Percentiles rank a stretch among this genome's conserved stretches.
phyloP scores from a whole-genome alignment of 345 rosid species.

The Moringa oleifera region DNA sequence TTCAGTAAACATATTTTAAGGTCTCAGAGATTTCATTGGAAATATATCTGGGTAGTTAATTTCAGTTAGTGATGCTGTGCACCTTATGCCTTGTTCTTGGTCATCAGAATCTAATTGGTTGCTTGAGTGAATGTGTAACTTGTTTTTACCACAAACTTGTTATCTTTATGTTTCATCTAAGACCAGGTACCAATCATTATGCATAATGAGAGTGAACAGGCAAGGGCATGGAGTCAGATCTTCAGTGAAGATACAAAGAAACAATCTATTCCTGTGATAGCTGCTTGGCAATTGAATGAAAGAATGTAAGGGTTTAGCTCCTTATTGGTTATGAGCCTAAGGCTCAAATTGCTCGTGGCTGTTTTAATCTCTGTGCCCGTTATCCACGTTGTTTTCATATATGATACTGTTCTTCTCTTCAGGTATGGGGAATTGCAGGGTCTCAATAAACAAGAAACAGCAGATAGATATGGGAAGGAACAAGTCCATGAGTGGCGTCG shows the following conservation, averaged over 20 bases:
- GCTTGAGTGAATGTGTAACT: neutral
- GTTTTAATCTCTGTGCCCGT: neutral
- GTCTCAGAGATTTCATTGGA: neutral
- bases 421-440: slow-evolving; percentile 99
- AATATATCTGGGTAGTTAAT: neutral
- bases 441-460: slow-evolving; percentile 93
- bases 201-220: slow-evolving; percentile 76
- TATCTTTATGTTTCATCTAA: neutral
- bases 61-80: too few relatives aligned
- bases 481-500: slow-evolving; percentile 97
- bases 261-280: slow-evolving; percentile 78
- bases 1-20: neutral
- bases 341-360: too few relatives aligned
- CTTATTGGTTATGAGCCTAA: neutral
- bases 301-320: slow-evolving; percentile 55
- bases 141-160: too few relatives aligned
- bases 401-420: slow-evolving; percentile 7
- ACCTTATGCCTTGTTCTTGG: neutral
- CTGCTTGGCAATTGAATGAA: slow-evolving; percentile 96
- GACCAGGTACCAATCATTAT: slow-evolving; percentile 78
- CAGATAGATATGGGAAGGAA: slow-evolving; percentile 86
- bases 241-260: slow-evolving; percentile 81
- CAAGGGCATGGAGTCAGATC: slow-evolving; percentile 76
- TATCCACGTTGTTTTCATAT: neutral
- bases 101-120: neutral